phyloP scores from a whole-genome alignment of 129 eudicot genomes.

The Oenanthe sinensis region DNA sequence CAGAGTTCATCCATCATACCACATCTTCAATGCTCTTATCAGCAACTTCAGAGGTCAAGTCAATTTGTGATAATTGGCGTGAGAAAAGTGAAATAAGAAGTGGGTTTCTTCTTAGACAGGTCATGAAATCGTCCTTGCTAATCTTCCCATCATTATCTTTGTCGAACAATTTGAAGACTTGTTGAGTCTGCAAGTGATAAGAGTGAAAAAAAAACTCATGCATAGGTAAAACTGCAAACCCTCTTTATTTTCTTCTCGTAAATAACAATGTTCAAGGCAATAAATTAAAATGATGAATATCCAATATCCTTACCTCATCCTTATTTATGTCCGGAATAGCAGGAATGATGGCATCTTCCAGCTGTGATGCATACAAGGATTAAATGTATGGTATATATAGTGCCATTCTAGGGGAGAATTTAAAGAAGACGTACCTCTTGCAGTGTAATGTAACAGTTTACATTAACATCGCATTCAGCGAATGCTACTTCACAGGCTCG shows the following conservation, averaged over 20 bases:
- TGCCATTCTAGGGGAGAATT: neutral
- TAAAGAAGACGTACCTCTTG: conserved; percentile 36
- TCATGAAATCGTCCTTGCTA: conserved; percentile 62
- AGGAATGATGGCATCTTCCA: conserved; percentile 42
- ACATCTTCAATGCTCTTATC: conserved; percentile 21
- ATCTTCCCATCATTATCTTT: conserved; percentile 56
- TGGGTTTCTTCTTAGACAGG: conserved; percentile 68
- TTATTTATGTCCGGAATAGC: conserved; percentile 35
- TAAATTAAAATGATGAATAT: neutral
- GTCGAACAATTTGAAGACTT: conserved; percentile 58
- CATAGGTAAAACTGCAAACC: neutral
- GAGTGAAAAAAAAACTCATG: neutral
- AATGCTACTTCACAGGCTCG: conserved; percentile 76
- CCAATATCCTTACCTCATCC: conserved; percentile 49
- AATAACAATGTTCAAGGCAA: neutral
- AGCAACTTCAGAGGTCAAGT: conserved; percentile 17
- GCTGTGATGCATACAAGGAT: conserved; percentile 33
- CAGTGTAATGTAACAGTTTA: conserved; percentile 39
- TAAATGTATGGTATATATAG: neutral
- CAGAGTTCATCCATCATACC: conserved; percentile 8
- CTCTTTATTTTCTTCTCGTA: neutral
- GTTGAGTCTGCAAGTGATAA: conserved; percentile 36
- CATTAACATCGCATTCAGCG: conserved; percentile 30
- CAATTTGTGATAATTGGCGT: conserved; percentile 31
- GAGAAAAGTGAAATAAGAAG: conserved; percentile 65